Percentiles rank a stretch among this genome's conserved stretches.
phyloP scores from a whole-genome alignment of 2,329 filamentous ascomycete genomes.

The Pseudogymnoascus verrucosus region DNA sequence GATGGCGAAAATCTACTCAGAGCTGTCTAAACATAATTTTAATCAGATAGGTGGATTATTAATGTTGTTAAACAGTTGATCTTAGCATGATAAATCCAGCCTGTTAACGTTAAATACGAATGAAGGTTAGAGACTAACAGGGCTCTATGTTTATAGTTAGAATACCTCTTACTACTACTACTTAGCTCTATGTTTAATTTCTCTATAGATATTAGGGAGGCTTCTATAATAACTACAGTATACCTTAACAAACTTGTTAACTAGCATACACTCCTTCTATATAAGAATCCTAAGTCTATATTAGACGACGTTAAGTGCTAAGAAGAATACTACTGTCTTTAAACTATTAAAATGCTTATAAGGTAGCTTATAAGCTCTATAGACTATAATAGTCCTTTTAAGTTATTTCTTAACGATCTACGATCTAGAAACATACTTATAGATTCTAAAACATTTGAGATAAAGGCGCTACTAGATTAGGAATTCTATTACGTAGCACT shows the following conservation, averaged over 20 bases:
- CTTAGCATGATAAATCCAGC: neutral
- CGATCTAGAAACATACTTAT: neutral
- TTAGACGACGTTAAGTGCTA: neutral
- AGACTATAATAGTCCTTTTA: neutral
- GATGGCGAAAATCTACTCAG: slow-evolving; percentile 12
- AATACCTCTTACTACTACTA: neutral
- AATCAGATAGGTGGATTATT: slow-evolving; percentile 13
- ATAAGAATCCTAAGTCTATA: neutral
- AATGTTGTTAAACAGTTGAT: neutral
- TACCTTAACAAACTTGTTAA: neutral
- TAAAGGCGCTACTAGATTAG: neutral
- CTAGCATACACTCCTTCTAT: neutral
- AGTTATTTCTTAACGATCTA: neutral
- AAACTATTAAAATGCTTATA: neutral
- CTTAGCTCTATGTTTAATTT: neutral
- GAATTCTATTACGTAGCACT: neutral
- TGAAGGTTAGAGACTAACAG: slow-evolving; percentile 1
- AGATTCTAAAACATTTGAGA: neutral
- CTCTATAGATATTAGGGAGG: neutral
- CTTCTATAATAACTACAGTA: neutral
- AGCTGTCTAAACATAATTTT: slow-evolving; percentile 15
- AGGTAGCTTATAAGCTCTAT: neutral
- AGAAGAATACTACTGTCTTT: neutral
- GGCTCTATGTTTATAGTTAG: neutral
- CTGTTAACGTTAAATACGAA: slow-evolving; percentile 15